Conservation (phyloP, 768 basidiomycete genomes). For the Suillus occidentalis region DNA sequence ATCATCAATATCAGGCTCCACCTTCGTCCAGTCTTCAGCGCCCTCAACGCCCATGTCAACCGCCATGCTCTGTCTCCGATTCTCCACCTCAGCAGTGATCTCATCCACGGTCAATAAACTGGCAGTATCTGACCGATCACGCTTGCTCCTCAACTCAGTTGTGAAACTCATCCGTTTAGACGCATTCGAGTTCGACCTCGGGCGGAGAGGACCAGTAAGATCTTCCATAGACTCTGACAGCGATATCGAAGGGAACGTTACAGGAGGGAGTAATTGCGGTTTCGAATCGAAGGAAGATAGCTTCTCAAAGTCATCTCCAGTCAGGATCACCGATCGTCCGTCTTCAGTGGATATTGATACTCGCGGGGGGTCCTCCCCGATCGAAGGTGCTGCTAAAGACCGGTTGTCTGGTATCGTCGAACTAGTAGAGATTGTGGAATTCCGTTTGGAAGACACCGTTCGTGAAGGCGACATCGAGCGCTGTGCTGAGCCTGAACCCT, state of each 20-base stretch:
- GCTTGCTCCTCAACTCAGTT: conserved; percentile 77
- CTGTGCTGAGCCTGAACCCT: conserved; percentile 27
- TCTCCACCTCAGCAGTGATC: conserved; percentile 93
- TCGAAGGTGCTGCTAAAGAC: conserved; percentile 17
- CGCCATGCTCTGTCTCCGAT: conserved; percentile 52
- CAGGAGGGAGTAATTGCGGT: conserved; percentile 72
- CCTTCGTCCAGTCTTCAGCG: conserved; percentile 73
- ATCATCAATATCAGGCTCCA: conserved; percentile 54
- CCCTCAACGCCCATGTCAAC: conserved; percentile 46
- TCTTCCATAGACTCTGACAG: conserved; percentile 77
- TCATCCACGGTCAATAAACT: conserved; percentile 96
- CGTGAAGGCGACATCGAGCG: conserved; percentile 42
- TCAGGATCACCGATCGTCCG: conserved; percentile 63
- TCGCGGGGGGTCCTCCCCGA: conserved; percentile 58
- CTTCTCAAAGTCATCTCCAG: conserved; percentile 45
- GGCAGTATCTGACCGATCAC: conserved; percentile 85
- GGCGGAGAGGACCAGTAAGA: conserved; percentile 38
- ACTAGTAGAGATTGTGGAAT: conserved; percentile 32
- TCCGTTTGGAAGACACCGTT: conserved; percentile 48
- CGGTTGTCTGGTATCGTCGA: conserved; percentile 40
- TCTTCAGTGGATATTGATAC: conserved; percentile 78
- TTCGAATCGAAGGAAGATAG: conserved; percentile 30
- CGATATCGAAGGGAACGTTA: conserved; percentile 75
- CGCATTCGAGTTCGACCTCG: conserved; percentile 45
- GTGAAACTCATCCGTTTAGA: conserved; percentile 76